Evolutionary conservation across 116 monocot genomes (phyloP), one percentile per base, ranked within the genome.

Genomic region (Iris pallida): DNA sequence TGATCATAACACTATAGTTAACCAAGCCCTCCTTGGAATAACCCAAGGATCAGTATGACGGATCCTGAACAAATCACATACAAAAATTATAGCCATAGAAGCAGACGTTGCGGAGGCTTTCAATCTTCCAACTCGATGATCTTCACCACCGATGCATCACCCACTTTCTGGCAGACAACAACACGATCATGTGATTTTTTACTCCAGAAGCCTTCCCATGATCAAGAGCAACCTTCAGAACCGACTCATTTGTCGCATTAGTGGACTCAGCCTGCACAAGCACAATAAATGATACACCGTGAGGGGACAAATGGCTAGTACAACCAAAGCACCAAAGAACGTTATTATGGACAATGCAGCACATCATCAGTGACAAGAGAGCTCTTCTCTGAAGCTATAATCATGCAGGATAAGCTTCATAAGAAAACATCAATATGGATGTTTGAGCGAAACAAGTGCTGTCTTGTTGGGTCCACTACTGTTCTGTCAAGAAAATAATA

Each of bases 101-200:
- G 13, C 6, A 11, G 63, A 45, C 3, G 44, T 0, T 18, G 1
- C 30, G 3, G 7, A 46, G 4, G 6, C 17, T 4, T 45, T 81
- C 70, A 82, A 74, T 79, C 82, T 59, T 82, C 82, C 11, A 86
- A 40, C 71, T 91, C 83, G 6, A 90, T 81, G 18, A 90, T 86
- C 79, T 90, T 90, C 69, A 90, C 90, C 3, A 90, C 90, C 0
- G 90, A 90, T 20, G 86, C 59, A 72, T 90, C 90, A 4, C 81
- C 90, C 3, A 90, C 84, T 55, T 90, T 90, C 71, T 90, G 90
- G 64, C 83, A 90, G 12, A 90, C 72, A 5, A 84, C 86, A 6
- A 90, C 90, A 7, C 90, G 72, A 20, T 90, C 90, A 15, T 90
- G 86, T 2, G 83, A 70, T 66, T 86, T 90, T 9, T 81, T 5